Conservation (phyloP, 352 stramenopile genomes). For the Pelagophyceae sp. region DNA sequence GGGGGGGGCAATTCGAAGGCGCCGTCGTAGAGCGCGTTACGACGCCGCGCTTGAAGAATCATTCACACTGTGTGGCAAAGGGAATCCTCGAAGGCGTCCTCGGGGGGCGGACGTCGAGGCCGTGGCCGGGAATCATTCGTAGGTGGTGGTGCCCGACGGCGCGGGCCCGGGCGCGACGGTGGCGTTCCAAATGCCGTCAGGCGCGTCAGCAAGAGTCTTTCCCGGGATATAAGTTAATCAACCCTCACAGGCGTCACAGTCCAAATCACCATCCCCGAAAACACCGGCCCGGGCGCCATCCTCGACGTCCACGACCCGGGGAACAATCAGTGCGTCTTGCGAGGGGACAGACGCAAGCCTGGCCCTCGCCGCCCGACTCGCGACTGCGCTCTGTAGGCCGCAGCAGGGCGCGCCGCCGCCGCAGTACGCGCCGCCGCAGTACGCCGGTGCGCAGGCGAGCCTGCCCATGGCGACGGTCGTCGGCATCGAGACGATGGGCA, state of each 20-base stretch:
- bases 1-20: too few relatives aligned
- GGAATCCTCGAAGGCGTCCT: too few relatives aligned
- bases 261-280: neutral
- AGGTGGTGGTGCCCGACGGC: constrained; percentile 8
- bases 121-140: too few relatives aligned
- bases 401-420: too few relatives aligned
- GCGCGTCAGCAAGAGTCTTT: neutral
- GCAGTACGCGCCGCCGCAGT: neutral
- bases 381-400: too few relatives aligned
- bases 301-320: neutral
- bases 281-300: neutral
- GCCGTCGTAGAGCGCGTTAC: too few relatives aligned
- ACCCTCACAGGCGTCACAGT: neutral
- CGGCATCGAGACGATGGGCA: constrained; percentile 1
- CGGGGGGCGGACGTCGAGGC: too few relatives aligned
- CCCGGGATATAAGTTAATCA: too few relatives aligned
- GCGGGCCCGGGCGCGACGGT: neutral
- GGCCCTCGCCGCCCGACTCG: too few relatives aligned
- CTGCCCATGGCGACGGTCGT: neutral
- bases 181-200: neutral
- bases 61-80: too few relatives aligned
- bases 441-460: neutral
- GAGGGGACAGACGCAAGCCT: too few relatives aligned
- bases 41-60: too few relatives aligned
- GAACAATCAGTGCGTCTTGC: neutral